Percentiles rank a stretch among this genome's conserved stretches.
phyloP scores from a whole-genome alignment of 2,329 filamentous ascomycete genomes.

The Paecilomyces sp. region DNA sequence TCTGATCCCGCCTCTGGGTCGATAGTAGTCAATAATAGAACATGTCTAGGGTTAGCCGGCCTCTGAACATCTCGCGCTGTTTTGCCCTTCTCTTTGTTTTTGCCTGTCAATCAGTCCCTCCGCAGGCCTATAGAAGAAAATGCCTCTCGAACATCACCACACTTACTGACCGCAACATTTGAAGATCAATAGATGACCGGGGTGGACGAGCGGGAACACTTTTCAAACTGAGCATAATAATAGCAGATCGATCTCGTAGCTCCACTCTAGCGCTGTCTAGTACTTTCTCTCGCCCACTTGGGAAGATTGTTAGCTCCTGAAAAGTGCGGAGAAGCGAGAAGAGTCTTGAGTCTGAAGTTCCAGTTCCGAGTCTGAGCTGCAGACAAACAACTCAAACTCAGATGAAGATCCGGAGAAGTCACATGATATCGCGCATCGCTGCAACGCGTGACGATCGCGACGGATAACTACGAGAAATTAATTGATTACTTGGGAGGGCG shows the following conservation, averaged over 20 bases:
- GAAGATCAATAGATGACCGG: not conserved
- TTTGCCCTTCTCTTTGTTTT: not conserved
- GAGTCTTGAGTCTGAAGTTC: conserved; percentile 1
- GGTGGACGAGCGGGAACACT: not conserved
- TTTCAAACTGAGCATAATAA: not conserved
- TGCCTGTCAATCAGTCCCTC: not conserved
- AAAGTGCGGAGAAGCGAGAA: conserved; percentile 1
- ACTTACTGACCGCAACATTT: not conserved
- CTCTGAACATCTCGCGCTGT: not conserved
- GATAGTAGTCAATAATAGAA: not conserved
- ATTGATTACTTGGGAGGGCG: not conserved
- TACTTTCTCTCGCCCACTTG: not conserved
- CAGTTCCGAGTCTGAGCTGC: not conserved
- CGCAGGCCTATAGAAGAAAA: not conserved
- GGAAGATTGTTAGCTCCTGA: not conserved
- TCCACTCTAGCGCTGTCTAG: not conserved
- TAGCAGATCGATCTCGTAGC: not conserved
- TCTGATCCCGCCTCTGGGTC: not conserved
- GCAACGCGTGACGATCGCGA: not conserved
- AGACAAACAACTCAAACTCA: not conserved
- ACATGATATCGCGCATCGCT: not conserved
- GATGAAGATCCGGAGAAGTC: not conserved
- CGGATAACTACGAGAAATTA: not conserved
- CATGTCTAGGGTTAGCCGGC: not conserved
- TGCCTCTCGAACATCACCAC: not conserved